Evolutionary conservation across 352 stramenopile species (phyloP).

Genomic region (Phytophthora fragariae): DNA sequence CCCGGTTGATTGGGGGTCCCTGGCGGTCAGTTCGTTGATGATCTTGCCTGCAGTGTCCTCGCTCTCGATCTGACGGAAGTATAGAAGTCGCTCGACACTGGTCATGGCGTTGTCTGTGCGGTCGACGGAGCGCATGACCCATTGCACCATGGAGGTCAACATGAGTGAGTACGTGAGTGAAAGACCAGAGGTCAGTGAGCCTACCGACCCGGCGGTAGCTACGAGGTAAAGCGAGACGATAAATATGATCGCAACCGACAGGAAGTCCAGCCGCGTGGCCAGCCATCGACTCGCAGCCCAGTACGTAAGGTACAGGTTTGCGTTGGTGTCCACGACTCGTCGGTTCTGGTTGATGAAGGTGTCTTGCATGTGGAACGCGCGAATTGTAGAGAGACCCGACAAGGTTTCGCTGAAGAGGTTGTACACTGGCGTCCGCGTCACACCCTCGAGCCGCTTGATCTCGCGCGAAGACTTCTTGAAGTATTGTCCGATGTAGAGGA

Average conservation of each 20-base stretch:
- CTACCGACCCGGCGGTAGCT: conserved; percentile 43
- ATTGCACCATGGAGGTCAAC: conserved; percentile 45
- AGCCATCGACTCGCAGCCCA: conserved; percentile 91
- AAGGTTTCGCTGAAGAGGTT: conserved; percentile 93
- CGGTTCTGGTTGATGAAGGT: conserved; percentile 52
- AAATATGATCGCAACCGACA: conserved; percentile 87
- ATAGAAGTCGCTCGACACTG: conserved; percentile 40
- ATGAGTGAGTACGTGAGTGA: conserved; percentile 51
- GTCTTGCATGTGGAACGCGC: conserved; percentile 60
- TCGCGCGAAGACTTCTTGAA: conserved; percentile 81
- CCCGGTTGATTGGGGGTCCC: not conserved
- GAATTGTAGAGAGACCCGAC: conserved; percentile 91
- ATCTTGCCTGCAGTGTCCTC: conserved; percentile 24
- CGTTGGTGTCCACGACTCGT: conserved; percentile 49
- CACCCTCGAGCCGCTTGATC: conserved; percentile 93
- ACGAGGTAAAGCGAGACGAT: conserved; percentile 90
- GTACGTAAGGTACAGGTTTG: conserved; percentile 57
- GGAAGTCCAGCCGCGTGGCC: conserved; percentile 89
- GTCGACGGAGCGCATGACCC: conserved; percentile 34
- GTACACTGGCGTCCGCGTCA: conserved; percentile 91
- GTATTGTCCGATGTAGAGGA: too few relatives aligned
- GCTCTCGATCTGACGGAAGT: conserved; percentile 43
- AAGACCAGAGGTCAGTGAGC: conserved; percentile 39
- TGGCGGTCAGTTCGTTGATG: not conserved
- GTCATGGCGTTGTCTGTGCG: conserved; percentile 64